Evolutionary conservation across 2,329 filamentous ascomycete species (phyloP), one percentile per base, ranked within the genome.

Genomic region (Metarhizium robertsii): DNA sequence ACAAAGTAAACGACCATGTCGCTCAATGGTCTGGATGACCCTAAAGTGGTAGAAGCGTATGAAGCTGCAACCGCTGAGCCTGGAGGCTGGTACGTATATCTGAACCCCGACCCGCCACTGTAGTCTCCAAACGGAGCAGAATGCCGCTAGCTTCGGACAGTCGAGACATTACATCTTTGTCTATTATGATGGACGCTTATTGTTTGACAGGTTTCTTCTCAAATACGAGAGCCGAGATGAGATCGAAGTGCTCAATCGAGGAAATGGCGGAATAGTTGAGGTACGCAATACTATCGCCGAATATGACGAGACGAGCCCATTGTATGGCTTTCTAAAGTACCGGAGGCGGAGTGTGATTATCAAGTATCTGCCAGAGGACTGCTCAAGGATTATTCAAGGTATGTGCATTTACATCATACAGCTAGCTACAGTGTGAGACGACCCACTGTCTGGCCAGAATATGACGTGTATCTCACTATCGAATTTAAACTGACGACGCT

Each of bases 341-440:
- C 81, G 92, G 55, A 85, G 92, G 67, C 84, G 91, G 67, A 96
- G 91, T 71, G 88, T 97, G 51, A 74, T 99, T 58, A 81, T 99
- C 70, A 96, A 94, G 74, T 96, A 94, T 69, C 80, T 96, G 59
- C 94, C 92, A 1, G 90, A 95, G 58, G 89, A 86, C 57, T 92
- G 92, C 61, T 97, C 94, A 60, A 83, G 94, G 64, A 77, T 99
- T 55, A 78, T 99, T 54, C 89, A 96, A 88, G 94, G 94, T 96
- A 73, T 63, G 83, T 69, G 56, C 51, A 32, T 53, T 49, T 57
- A 18, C 29, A 58, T 29, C 18, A 11, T 18, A 25, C 3, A 25
- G 25, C 11, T 36, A n/a, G 20, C 47, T n/a, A 34, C n/a, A 18
- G 16, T 34, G 47, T n/a, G 8, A 14, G 20, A 14, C 14, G 10